Conservation (phyloP, 1,284 basidiomycete species). For the Puccinia brachypodii region DNA sequence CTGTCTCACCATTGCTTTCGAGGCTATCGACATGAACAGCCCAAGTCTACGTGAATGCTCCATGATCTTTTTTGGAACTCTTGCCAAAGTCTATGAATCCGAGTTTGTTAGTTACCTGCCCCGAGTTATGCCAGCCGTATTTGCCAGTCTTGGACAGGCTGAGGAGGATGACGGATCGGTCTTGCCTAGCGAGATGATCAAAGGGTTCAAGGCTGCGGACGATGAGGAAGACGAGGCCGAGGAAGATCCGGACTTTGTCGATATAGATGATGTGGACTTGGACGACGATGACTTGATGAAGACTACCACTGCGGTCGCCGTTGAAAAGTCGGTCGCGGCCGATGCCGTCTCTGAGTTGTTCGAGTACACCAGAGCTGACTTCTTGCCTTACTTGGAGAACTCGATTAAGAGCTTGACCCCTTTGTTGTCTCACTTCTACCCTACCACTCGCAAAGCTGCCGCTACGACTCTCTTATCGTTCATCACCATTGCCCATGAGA, state of each 20-base stretch:
- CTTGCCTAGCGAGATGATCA: constrained; percentile 52
- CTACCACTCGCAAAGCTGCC: constrained; percentile 94
- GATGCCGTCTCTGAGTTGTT: constrained; percentile 94
- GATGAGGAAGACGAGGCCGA: constrained; percentile 56
- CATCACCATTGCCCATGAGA: constrained; percentile 86
- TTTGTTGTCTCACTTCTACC: constrained; percentile 83
- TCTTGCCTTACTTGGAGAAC: constrained; percentile 75
- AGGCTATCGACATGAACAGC: constrained; percentile 81
- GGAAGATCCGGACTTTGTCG: constrained; percentile 63
- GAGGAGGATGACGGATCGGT: constrained; percentile 55
- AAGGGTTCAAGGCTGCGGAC: constrained; percentile 70
- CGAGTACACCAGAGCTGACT: constrained; percentile 74
- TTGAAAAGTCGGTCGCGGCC: constrained; percentile 99
- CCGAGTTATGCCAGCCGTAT: constrained; percentile 79
- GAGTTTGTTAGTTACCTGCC: constrained; percentile 88
- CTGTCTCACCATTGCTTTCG: constrained; percentile 93
- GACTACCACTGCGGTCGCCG: constrained; percentile 87
- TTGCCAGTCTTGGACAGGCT: constrained; percentile 78
- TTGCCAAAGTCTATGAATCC: constrained; percentile 91
- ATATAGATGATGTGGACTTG: constrained; percentile 65
- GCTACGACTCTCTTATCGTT: constrained; percentile 85
- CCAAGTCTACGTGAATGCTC: constrained; percentile 90
- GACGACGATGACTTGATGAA: constrained; percentile 70
- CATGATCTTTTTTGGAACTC: constrained; percentile 98
- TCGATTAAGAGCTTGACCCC: constrained; percentile 77